Base-by-base conservation (phyloP, 2,329 filamentous ascomycete genomes). In the Xylariales sp. region DNA sequence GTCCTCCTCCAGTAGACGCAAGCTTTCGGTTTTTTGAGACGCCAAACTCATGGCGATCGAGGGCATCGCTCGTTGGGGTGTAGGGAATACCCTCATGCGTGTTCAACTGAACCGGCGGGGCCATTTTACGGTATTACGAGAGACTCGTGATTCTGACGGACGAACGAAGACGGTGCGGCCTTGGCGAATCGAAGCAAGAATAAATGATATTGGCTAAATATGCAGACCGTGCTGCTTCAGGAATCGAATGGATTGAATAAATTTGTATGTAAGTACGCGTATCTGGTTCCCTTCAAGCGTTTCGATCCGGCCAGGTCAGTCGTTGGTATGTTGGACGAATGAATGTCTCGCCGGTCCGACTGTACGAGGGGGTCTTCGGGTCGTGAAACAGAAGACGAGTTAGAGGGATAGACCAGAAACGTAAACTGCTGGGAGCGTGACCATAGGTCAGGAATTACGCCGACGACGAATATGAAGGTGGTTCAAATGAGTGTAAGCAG, bases 1-100 rank as follows among this genome's bases (percentile, higher is more conserved):
- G 86, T 74, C 92, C 91, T 73, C 92, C 91, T 71, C 91, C 91
- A 58, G 90, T 91, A 67, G 91, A 89, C 28, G 88, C 86, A 69
- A 86, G 81, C 82, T 91, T 93, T 69, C 90, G 86, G 77, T 85
- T 88, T 81, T 92, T 91, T 67, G 83, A 82, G 76, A 90, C 82
- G 62, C 87, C 84, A 74, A 86, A 88, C 23, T 87, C 86, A 70
- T 89, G 86, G 69, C 86, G 85, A 68, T 86, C 84, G 75, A 87
- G 82, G 69, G 80, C 81, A 75, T 89, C 87, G 63, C 84, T 84
- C 28, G 83, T 83, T 34, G 84, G 84, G 48, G 82, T 81, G 74
- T 87, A 88, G 46, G 81, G 76, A 69, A 79, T 76, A 28, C 71
- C 71, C 65, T 82, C 76, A 36, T 81, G 78, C 56, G 83, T 79